Evolutionary conservation across 2,329 filamentous ascomycete species (phyloP), one percentile per base, ranked within the genome.

Genomic region (Ilyonectria sp.): DNA sequence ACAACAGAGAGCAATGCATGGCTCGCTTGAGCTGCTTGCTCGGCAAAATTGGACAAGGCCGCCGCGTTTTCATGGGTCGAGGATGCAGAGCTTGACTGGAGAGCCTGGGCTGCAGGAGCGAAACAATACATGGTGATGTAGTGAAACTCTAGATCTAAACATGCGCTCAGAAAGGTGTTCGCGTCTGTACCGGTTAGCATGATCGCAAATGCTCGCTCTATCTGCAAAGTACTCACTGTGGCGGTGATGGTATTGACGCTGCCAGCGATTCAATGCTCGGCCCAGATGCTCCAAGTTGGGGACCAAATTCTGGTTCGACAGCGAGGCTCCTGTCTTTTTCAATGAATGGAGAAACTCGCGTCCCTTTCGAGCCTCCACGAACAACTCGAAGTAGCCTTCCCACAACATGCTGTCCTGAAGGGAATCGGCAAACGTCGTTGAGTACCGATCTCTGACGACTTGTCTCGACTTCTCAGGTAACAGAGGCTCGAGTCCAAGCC

Each of bases 331-430:
- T 7, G 40, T 47, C 4, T 55, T 52, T 21, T 54, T 63, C 0
- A 69, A 17, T 0, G 66, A 71, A 4, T 69, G 60, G 1, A 71
- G 17, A 9, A 72, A 65, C 3, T 71, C 69, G 26, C 70, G 53
- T 2, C 66, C 69, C 11, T 69, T 72, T 3, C 57, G 23, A 9
- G 66, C 60, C 21, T 71, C 63, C 2, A 57, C 31, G 6, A 62
- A 60, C 2, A 71, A 60, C 40, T 71, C 63, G 13, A 71, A 63
- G 43, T 66, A 69, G 1, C 70, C 54, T 47, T 72, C 68, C 69
- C 66, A 71, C 1, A 72, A 19, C 17, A 21, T 50, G 5, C 66
- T 63, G 13, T 69, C 57, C 1, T 60, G 59, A 8, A 71, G 13
- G 11, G 60, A 63, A n/a, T 67, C 62, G 0, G 69, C 46, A 50